Evolutionary conservation across 495 filamentous ascomycete species (phyloP), one percentile per base, ranked within the genome.

Genomic region (Xylaria grammica): DNA sequence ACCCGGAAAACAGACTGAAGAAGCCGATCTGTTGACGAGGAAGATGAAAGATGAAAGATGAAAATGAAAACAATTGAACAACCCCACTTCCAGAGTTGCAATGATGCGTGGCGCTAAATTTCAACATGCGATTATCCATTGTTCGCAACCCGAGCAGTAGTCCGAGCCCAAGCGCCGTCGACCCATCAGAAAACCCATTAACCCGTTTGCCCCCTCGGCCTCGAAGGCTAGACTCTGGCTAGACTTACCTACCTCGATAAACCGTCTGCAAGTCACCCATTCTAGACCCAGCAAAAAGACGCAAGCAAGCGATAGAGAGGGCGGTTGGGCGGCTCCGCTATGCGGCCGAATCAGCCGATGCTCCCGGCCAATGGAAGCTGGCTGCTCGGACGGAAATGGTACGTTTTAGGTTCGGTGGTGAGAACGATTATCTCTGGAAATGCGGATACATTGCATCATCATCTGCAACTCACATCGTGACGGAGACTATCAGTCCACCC

Each of bases 381-480:
- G 5, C 7, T 4, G 17, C 45, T 17, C 8, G 11, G 44, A 48
- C 22, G 8, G 45, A 50, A n/a, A 38, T 40, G 58, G 56, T 59
- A 46, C 56, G 54, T 57, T 57, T 45, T 44, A 15, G 27, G 26
- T 15, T 15, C 6, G 44, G 30, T 17, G 44, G 57, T 15, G 46
- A 27, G 57, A 38, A 27, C 9, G 27, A 30, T 24, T 30, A 20
- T 3, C 6, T 6, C 8, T 7, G 17, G 40, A 15, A 42, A 42
- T 32, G 50, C 48, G 60, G 26, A 27, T 29, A 26, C 64, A 73
- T 73, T 73, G 64, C 70, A 73, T 73, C 71, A 73, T 67, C 58
- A 51, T 32, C 66, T 64, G 63, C 60, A 66, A 49, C 67, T 67
- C 67, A 62, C 65, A 60, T 60, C 67, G 70, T 69, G 67, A 65